Evolutionary conservation across 768 basidiomycete genomes (phyloP), one percentile per base, ranked within the genome.

Genomic region (Boletus insuetus): DNA sequence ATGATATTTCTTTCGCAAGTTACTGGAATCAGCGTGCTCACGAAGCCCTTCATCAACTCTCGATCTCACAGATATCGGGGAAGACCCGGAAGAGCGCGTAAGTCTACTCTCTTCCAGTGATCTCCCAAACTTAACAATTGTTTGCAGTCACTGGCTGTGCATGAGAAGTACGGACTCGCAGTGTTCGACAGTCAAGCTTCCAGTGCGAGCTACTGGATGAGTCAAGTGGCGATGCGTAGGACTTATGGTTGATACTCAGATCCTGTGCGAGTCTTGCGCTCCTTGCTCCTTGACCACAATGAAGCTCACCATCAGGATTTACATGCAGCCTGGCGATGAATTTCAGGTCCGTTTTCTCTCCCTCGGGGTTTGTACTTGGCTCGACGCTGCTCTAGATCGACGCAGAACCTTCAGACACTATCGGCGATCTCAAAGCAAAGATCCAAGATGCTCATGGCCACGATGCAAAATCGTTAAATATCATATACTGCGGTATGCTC

Each of bases 371-470:
- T 10, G 17, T 40, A 10, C 37, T 40, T 40, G 17, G 8, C 31
- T 40, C n/a, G 40, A 40, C 20, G 11, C 22, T 45, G n/a, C 3
- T 11, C 17, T 34, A 55, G 54, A 19, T 55, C 31, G 54, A 55
- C 9, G 49, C 49, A 13, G 49, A 55, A n/a, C 19, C 49, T 8
- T 50, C 54, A 35, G 49, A 55, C 8, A 55, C 54, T 37, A 38
- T 55, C 29, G 49, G n/a, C 22, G 38, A 40, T 40, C 49, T 55
- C 49, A 55, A 55, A 37, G 22, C 22, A 34, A 55, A 55, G 38
- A 35, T 55, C 38, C 26, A 35, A 16, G 49, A 26, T 0, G 34
- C 43, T 8, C 35, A 44, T 26, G 54, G 49, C 2, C 7, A 55
- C 46, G 49, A 50, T 19, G 13, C 37, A 12, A n/a, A 24, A 24